A percentile compares a stretch with the other conserved stretches of the same genome.
These are phyloP conservation scores for Suillus clintonianus DNA, from an alignment of 768 basidiomycete genomes.

Conservation along the genomic window DNA sequence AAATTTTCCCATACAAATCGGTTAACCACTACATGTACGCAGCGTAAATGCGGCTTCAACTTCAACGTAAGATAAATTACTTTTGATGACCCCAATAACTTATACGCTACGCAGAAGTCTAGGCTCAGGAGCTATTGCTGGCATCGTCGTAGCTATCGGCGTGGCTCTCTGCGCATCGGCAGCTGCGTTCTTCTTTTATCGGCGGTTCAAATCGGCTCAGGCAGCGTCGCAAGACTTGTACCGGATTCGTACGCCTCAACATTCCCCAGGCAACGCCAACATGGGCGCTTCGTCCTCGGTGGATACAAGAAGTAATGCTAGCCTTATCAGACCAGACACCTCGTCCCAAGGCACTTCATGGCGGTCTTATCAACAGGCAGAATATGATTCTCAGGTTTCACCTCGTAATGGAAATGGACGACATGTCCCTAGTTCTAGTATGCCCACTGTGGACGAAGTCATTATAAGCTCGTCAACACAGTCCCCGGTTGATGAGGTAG, in stretches of 20 bases:
- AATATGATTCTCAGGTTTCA: neutral
- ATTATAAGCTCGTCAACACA: neutral
- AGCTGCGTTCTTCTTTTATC: slow-evolving; percentile 26
- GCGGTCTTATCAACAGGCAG: slow-evolving; percentile 10
- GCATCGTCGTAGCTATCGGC: slow-evolving; percentile 17
- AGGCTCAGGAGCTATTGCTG: slow-evolving; percentile 23
- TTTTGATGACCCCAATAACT: neutral
- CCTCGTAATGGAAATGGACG: neutral
- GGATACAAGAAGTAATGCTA: slow-evolving; percentile 17
- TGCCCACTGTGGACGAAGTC: slow-evolving; percentile 7
- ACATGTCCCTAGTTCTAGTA: neutral
- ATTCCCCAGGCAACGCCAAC: neutral
- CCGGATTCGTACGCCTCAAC: slow-evolving; percentile 12
- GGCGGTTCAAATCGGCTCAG: slow-evolving; percentile 28
- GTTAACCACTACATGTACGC: neutral
- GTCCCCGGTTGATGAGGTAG: slow-evolving; percentile 20
- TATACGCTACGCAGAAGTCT: slow-evolving; percentile 12
- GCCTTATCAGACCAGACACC: slow-evolving; percentile 11
- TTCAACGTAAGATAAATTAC: slow-evolving; percentile 14
- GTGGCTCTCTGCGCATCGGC: slow-evolving; percentile 14
- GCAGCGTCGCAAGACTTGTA: slow-evolving; percentile 15
- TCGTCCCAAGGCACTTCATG: slow-evolving; percentile 2
- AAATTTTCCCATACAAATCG: too few relatives aligned
- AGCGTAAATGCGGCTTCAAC: neutral
- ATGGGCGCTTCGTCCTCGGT: slow-evolving; percentile 23